Evolutionary conservation across 768 basidiomycete species (phyloP), one percentile per base, ranked within the genome.

Genomic region (Hirschioporus abietinus): DNA sequence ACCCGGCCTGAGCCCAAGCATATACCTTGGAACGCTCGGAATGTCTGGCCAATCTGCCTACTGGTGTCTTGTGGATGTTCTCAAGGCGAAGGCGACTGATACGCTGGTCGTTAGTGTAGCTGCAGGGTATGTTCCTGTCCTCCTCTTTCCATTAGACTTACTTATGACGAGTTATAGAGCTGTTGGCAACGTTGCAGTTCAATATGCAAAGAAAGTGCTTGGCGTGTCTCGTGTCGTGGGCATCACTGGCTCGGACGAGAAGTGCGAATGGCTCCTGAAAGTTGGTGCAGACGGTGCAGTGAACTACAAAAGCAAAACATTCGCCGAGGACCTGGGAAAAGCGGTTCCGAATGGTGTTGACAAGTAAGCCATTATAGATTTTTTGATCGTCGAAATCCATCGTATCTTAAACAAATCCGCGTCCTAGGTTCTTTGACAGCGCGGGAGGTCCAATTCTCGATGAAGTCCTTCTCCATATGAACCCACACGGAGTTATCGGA

Each of bases 391-490:
- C n/a, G n/a, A n/a, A n/a, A n/a, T n/a, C n/a, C n/a, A 36, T 36
- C 7, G 15, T 36, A 36, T 7, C 7, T 36, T 15, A 7, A 7
- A 36, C 35, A 36, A 15, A 36, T n/a, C n/a, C 35, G 7, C 35
- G 7, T 7, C 15, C 15, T 15, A 36, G 35, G 15, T 36, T 65
- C 70, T 72, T 63, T 69, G 74, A 10, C 58, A 36, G 71, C 67
- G 81, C 81, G 66, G 81, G 81, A 23, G 80, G 81, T 3, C 76
- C 78, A 42, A 79, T 80, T 62, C 74, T 82, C 15, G 80, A 81
- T 65, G 69, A 79, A 30, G 72, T 72, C 57, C 68, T 82, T 12
- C 73, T 72, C 5, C 75, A 78, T 42, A 67, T 82, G 34, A 78
- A 79, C 26, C 75, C 74, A 25, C 70, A 76, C 63, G 79, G 78